These are phyloP conservation scores for Salix caprea DNA, from an alignment of 345 rosid species.

Conservation along the genomic window DNA sequence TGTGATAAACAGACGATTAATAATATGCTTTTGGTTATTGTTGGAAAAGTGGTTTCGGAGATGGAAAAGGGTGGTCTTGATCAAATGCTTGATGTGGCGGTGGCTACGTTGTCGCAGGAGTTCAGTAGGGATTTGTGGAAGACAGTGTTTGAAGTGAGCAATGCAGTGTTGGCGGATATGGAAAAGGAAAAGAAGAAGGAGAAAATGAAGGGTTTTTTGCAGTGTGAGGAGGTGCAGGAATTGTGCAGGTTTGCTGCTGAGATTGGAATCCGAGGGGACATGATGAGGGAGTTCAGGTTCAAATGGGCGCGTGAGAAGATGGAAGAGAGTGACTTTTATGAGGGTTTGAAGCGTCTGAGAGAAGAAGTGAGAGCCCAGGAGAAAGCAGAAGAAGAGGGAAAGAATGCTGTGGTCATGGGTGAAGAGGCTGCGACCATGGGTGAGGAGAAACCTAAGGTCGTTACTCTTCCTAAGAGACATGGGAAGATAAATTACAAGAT, in stretches of 20 bases:
- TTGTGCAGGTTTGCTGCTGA: slow-evolving; percentile 90
- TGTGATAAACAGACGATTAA: slow-evolving; percentile 54
- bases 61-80: slow-evolving; percentile 58
- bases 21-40: slow-evolving; percentile 73
- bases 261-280: slow-evolving; percentile 76
- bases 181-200: slow-evolving; percentile 75
- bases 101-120: slow-evolving; percentile 31
- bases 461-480: slow-evolving; percentile 73
- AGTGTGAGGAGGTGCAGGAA: slow-evolving; percentile 66
- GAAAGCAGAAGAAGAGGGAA: slow-evolving; percentile 28
- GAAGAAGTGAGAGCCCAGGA: slow-evolving; percentile 33
- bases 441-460: slow-evolving; percentile 37
- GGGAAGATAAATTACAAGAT: slow-evolving; percentile 84
- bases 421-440: slow-evolving; percentile 15
- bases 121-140: slow-evolving; percentile 77
- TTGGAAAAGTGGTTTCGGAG: slow-evolving; percentile 62
- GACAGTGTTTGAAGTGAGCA: slow-evolving; percentile 77
- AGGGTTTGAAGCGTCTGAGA: slow-evolving; percentile 42
- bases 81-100: slow-evolving; percentile 30
- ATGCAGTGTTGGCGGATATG: slow-evolving; percentile 76
- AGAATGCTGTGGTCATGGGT: slow-evolving; percentile 18
- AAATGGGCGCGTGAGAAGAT: slow-evolving; percentile 85
- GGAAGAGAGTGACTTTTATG: slow-evolving; percentile 79
- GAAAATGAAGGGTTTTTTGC: slow-evolving; percentile 72
- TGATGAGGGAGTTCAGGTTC: slow-evolving; percentile 83